These are phyloP conservation scores for Castanea sativa DNA, from an alignment of 306 rosid genomes.

Conservation along the genomic window DNA sequence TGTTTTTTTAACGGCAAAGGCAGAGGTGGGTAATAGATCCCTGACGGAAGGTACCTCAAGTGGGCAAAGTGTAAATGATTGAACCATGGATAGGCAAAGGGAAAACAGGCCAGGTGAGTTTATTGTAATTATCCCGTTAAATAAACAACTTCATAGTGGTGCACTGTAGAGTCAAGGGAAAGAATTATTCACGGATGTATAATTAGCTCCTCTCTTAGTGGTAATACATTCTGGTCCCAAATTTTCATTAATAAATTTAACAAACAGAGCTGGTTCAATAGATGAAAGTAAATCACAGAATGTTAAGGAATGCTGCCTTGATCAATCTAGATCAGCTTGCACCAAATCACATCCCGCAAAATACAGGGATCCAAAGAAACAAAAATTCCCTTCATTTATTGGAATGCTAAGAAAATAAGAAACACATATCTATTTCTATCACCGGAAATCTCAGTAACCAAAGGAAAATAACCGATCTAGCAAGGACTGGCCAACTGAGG, in stretches of 20 bases:
- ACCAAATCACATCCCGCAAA: not conserved
- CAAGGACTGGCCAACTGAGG: slow-evolving; percentile 10
- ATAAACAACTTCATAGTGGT: slow-evolving; percentile 89
- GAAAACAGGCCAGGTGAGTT: too few relatives aligned
- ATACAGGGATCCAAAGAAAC: not conserved
- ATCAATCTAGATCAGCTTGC: not conserved
- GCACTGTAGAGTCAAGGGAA: slow-evolving; percentile 50
- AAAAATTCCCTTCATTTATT: not conserved
- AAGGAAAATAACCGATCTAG: slow-evolving; percentile 5
- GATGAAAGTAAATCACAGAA: not conserved
- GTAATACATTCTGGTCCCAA: not conserved
- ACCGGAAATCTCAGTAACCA: not conserved
- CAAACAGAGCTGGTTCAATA: not conserved
- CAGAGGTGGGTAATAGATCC: too few relatives aligned
- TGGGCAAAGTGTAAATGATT: too few relatives aligned
- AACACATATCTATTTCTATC: not conserved
- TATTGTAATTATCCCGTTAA: not conserved
- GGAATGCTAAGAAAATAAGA: not conserved
- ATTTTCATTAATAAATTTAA: not conserved
- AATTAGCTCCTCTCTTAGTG: not conserved
- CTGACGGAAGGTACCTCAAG: too few relatives aligned
- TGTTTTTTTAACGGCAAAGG: too few relatives aligned
- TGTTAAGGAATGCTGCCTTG: not conserved
- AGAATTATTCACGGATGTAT: slow-evolving; percentile 7
- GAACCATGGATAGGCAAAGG: too few relatives aligned